Base-by-base conservation (phyloP, 495 filamentous ascomycete genomes). In the Aspergillus wentii region DNA sequence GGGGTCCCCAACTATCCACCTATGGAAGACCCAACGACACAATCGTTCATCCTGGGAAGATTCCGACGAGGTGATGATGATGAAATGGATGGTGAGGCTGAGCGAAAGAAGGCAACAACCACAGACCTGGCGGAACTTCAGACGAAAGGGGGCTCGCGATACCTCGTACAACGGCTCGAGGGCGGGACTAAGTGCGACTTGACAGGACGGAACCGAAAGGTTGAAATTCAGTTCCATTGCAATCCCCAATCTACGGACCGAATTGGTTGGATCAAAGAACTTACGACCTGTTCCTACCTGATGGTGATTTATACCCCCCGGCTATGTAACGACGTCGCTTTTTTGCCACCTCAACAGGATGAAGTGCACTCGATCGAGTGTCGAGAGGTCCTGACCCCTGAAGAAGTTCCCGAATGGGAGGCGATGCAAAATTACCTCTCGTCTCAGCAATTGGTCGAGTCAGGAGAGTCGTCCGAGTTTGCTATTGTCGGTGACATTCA, bases 211-310 rank as follows among this genome's bases (percentile, higher is more conserved):
- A 78, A 83, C 38, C 76, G 92, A 27, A 83, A 78, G 41, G 85
- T 96, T 41, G 92, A 98, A 49, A 79, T 98, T 7, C 83, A 86
- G 52, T 98, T 90, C 57, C 92, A 98, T 62, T 98, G 92, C 67
- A 80, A 86, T 48, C 86, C 90, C 1, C 80, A 86, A 44, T 78
- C 74, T 5, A 66, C 74, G 14, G 91, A 96, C 59, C 81, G 83
- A 6, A 96, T 97, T 45, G 85, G 82, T 30, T 89, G 85, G 76
- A 94, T 98, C 66, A 98, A 98, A 54, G 92, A 98, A 56, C 74
- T 94, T 4, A 83, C 82, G 7, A 96, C 88, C 7, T 98, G 92
- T 64, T 82, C 86, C 16, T 98, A 98, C 47, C 65, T 96, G 28
- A 94, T 98, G 88, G 78, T 94, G 1, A 79, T 98, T 35, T 85